Percentiles rank a stretch among this genome's conserved stretches.
phyloP scores from a whole-genome alignment of 306 rosid species.

The Citrullus amarus region DNA sequence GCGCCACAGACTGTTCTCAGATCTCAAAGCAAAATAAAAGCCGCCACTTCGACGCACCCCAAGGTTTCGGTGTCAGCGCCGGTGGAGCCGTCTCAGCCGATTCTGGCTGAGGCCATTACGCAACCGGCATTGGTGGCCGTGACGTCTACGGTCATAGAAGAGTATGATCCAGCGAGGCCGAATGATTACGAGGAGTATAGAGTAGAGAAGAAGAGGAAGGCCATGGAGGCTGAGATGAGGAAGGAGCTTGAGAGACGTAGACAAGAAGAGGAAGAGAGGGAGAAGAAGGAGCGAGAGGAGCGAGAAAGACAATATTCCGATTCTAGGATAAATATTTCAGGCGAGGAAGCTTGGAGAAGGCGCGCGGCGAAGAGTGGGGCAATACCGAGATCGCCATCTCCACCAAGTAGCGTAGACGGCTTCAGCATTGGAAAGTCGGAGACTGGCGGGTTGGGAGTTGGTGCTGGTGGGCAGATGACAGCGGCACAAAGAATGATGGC shows the following conservation, averaged over 20 bases:
- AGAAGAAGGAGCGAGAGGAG: conserved; percentile 33
- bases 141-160: conserved; percentile 67
- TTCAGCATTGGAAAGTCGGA: conserved; percentile 87
- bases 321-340: conserved; percentile 66
- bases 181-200: conserved; percentile 89
- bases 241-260: conserved; percentile 67
- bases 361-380: conserved; percentile 83
- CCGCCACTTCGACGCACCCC: conserved; percentile 6
- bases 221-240: conserved; percentile 69
- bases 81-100: conserved; percentile 5
- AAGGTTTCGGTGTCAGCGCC: conserved; percentile 11
- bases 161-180: conserved; percentile 92
- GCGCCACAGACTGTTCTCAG: conserved; percentile 58
- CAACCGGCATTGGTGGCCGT: conserved; percentile 81
- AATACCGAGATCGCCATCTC: conserved; percentile 63
- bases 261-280: conserved; percentile 56
- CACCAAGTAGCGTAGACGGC: conserved; percentile 60
- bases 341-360: conserved; percentile 97
- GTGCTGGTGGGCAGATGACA: conserved; percentile 98
- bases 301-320: conserved; percentile 39
- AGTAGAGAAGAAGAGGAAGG: conserved; percentile 70
- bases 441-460: conserved; percentile 76
- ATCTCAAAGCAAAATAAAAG: conserved; percentile 47
- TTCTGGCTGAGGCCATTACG: conserved; percentile 18
- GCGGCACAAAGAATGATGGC: conserved; percentile 99